Evolutionary conservation across 2,329 filamentous ascomycete genomes (phyloP).

Genomic region (Coniella vitis): DNA sequence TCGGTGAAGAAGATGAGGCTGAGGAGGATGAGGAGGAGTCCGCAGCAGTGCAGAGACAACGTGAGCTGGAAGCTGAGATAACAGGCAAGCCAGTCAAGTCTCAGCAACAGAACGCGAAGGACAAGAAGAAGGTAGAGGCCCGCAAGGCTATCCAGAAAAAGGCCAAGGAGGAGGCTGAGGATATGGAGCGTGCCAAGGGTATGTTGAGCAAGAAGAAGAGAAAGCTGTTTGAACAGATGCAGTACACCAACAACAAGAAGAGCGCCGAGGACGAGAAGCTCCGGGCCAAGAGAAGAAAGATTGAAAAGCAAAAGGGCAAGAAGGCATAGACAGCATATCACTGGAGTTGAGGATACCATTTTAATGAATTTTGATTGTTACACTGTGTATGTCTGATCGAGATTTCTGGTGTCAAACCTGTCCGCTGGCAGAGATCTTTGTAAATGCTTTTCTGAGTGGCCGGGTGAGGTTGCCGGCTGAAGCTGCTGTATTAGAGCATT

Average conservation of each 20-base stretch:
- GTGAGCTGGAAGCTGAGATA: constrained; percentile 88
- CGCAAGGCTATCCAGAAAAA: constrained; percentile 64
- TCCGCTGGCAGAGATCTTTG: too few species aligned
- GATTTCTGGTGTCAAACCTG: too few species aligned
- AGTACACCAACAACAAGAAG: constrained; percentile 89
- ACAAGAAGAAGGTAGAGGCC: constrained; percentile 61
- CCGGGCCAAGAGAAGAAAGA: constrained; percentile 80
- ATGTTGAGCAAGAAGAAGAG: constrained; percentile 98
- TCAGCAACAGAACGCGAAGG: constrained; percentile 45
- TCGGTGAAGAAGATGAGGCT: constrained; percentile 43
- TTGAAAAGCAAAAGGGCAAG: constrained; percentile 60
- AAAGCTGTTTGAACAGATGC: constrained; percentile 96
- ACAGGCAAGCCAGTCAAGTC: constrained; percentile 57
- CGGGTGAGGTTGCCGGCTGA: too few species aligned
- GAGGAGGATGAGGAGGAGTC: constrained; percentile 51
- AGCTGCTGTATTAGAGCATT: too few species aligned
- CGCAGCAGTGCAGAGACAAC: constrained; percentile 66
- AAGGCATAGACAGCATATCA: constrained; percentile 25
- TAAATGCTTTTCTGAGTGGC: not conserved
- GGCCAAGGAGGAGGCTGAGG: constrained; percentile 71
- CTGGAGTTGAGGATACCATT: constrained; percentile 14
- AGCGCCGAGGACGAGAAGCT: constrained; percentile 84
- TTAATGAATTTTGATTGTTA: constrained; percentile 12
- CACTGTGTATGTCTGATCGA: not conserved
- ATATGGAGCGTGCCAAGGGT: constrained; percentile 87